Base-by-base conservation (phyloP, 2,329 filamentous ascomycete genomes). In the Tolypocladium tundrense region DNA sequence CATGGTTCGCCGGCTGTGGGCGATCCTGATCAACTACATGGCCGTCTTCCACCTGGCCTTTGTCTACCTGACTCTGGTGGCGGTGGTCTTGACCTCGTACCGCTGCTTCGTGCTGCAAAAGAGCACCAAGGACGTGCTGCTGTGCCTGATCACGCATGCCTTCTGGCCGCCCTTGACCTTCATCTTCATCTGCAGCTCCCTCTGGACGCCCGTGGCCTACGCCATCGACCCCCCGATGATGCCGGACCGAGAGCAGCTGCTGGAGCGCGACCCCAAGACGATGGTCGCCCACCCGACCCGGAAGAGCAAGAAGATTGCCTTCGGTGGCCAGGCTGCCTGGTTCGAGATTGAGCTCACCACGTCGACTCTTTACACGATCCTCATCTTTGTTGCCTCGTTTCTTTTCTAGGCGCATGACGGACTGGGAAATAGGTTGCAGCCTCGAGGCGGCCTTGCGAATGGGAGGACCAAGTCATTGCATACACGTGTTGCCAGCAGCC, bases 121-220 rank as follows among this genome's bases (percentile, higher is more conserved):
- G 24, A 65, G 68, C 5, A 68, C 71, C 40, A 69, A 69, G 61
- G 72, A 74, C 11, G 69, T 77, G n/a, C 70, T 84, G 19, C 65
- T 79, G 53, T 77, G 76, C 62, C 71, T 87, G 4, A 66, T 86
- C 45, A 84, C 82, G 0, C 82, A 85, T 66, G 81, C 81, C 14
- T 81, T 80, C 70, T 86, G 83, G 83, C 82, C 82, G 7, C 83
- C 83, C 0, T 64, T 85, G 50, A 79, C 81, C 0, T 85, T 82
- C 70, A 64, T 84, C 50, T 79, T 81, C 65, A 75, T 80, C 53
- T 78, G 77, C 72, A 77, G 73, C 55, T 79, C 79, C 1, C 70
- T 82, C 33, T 84, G 81, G 80, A 82, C 77, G 0, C 84, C 84
- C 0, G 75, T 87, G 52, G 73, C 75, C 1, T 87, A 87, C 65